These are phyloP conservation scores for Xylaria venustula DNA, from an alignment of 495 filamentous ascomycete genomes.

Conservation along the genomic window DNA sequence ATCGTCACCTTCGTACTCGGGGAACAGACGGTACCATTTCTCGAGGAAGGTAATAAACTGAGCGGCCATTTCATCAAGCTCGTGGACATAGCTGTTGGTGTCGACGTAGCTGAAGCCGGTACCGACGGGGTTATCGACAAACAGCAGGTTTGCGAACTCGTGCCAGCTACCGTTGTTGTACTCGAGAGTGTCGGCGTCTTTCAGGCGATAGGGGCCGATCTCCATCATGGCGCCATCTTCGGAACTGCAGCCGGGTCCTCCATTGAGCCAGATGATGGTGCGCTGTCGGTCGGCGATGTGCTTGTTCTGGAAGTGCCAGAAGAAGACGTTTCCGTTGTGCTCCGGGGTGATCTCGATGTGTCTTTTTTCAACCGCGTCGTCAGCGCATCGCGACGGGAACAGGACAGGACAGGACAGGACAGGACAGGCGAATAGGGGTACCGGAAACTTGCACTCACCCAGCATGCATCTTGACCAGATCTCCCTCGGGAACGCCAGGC, in stretches of 20 bases:
- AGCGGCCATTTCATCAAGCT: conserved; percentile 82
- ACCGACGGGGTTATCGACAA: conserved; percentile 95
- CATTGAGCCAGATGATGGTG: conserved; percentile 96
- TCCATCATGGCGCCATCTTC: conserved; percentile 99
- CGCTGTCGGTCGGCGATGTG: conserved; percentile 91
- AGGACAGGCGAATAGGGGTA: conserved; percentile 4
- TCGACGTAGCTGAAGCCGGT: conserved; percentile 96
- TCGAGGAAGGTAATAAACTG: conserved; percentile 88
- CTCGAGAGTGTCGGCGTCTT: conserved; percentile 66
- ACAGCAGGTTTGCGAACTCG: conserved; percentile 94
- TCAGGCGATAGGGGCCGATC: conserved; percentile 87
- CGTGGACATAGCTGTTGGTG: conserved; percentile 77
- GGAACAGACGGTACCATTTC: conserved; percentile 86
- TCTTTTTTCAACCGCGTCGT: conserved; percentile 48
- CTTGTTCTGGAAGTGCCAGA: conserved; percentile 95
- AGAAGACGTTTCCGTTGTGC: conserved; percentile 90
- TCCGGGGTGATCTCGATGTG: conserved; percentile 86
- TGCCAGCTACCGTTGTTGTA: conserved; percentile 94
- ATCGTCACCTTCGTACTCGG: conserved; percentile 90
- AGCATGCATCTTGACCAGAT: conserved; percentile 93
- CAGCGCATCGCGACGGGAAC: too few relatives aligned
- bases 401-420: neutral
- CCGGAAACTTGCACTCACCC: conserved; percentile 65
- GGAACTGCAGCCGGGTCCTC: conserved; percentile 92
- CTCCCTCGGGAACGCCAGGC: conserved; percentile 80